phyloP scores from a whole-genome alignment of 1,284 basidiomycete genomes.

The Anthracocystis walkeri region DNA sequence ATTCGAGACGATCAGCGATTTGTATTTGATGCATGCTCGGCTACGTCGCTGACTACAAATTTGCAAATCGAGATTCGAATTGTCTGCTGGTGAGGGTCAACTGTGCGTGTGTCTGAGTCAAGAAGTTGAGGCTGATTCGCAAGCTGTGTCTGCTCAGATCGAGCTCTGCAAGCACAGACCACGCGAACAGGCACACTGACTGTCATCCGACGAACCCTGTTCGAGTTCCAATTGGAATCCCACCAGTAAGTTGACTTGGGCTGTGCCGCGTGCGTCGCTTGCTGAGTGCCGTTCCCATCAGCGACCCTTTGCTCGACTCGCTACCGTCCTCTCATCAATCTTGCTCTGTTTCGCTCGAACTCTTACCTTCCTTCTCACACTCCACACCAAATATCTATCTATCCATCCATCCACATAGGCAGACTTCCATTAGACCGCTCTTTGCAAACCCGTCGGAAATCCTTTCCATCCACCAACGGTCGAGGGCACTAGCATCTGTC shows the following conservation, averaged over 20 bases:
- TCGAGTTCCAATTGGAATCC: too few relatives aligned
- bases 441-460: not conserved
- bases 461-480: not conserved
- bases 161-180: conserved; percentile 36
- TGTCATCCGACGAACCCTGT: not conserved
- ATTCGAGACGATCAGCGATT: not conserved
- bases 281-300: not conserved
- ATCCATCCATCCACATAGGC: conserved; percentile 9
- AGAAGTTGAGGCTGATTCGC: conserved; percentile 4
- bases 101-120: not conserved
- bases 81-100: not conserved
- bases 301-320: conserved; percentile 6
- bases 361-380: not conserved
- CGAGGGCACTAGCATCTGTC: not conserved
- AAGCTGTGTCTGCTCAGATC: conserved; percentile 5
- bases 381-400: conserved; percentile 4
- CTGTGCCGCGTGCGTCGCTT: conserved; percentile 18
- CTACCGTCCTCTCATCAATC: conserved; percentile 2
- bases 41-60: conserved; percentile 16
- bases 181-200: conserved; percentile 6
- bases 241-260: too few relatives aligned
- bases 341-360: not conserved
- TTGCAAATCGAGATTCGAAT: conserved; percentile 1
- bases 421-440: not conserved
- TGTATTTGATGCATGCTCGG: conserved; percentile 10